Evolutionary conservation across 805 yeast species (phyloP), one percentile per base, ranked within the genome.

Genomic region (Kuraishia piskuri): DNA sequence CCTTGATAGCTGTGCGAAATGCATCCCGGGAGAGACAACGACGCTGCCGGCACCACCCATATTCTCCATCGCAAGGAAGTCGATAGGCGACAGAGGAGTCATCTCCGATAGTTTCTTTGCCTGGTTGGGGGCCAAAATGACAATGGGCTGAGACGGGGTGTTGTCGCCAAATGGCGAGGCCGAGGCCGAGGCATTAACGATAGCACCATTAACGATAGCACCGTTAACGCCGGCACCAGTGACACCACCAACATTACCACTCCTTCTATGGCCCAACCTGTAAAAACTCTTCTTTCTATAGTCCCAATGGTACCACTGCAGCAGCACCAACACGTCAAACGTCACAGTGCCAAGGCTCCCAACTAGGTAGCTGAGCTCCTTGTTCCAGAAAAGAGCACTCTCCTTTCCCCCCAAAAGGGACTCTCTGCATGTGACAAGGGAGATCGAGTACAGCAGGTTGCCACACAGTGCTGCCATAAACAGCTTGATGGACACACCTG

Each of bases 271-370:
- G 17, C 40, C 17, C 3, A 31, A n/a, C 40, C 40, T 31, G 46
- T 19, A 22, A 14, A 22, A 12, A 19, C 48, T 46, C 6, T 22
- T 20, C 31, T 22, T 22, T 25, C 20, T 20, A 26, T 37, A 44
- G 23, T 68, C 72, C 63, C 65, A 69, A 17, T 26, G 21, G 50
- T 59, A 67, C 67, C 77, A 69, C 59, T 80, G 84, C 49, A 71
- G 63, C 23, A 80, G 65, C 52, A 77, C 72, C 1, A 68, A 62
- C 10, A 66, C 54, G 58, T 80, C 84, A 57, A 79, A 77, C 2
- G 71, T 56, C 2, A 79, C 72, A 1, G 84, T 79, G 7, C 84
- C 83, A 1, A 79, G 56, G 31, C 82, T 75, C 5, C 84, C 84
- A 20, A 78, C 58, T 3, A 80, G 67, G 60, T 78, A 80, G 57